A percentile compares a stretch with the other conserved stretches of the same genome.
phyloP scores from a whole-genome alignment of 495 filamentous ascomycete genomes.

The Annulohypoxylon moriforme region DNA sequence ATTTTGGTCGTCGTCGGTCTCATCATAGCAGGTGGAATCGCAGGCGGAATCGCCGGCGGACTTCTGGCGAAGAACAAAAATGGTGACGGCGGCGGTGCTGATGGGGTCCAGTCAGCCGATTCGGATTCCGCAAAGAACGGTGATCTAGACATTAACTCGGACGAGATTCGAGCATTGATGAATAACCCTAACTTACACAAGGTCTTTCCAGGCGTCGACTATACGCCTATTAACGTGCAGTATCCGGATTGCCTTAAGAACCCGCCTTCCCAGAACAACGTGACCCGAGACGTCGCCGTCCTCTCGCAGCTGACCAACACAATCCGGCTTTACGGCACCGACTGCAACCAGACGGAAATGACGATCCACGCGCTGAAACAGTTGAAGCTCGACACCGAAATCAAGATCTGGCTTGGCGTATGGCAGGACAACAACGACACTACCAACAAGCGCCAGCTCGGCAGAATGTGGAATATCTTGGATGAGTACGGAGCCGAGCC shows the following conservation, averaged over 20 bases:
- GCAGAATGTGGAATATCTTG: conserved; percentile 83
- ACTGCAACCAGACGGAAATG: conserved; percentile 98
- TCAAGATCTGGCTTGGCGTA: conserved; percentile 96
- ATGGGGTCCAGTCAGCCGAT: conserved; percentile 47
- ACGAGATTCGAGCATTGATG: conserved; percentile 84
- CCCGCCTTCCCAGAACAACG: conserved; percentile 89
- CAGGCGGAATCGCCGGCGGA: conserved; percentile 84
- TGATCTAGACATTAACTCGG: conserved; percentile 77
- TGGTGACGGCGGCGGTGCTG: conserved; percentile 8
- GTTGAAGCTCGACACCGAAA: conserved; percentile 73
- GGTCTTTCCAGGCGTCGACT: conserved; percentile 97
- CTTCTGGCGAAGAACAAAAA: conserved; percentile 61
- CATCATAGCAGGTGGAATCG: conserved; percentile 74
- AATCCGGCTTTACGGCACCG: conserved; percentile 92
- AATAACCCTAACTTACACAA: conserved; percentile 84
- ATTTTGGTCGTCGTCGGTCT: conserved; percentile 72
- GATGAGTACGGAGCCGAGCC: conserved; percentile 70
- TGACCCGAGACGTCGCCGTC: conserved; percentile 91
- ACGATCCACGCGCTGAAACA: conserved; percentile 83
- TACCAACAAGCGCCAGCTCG: conserved; percentile 83
- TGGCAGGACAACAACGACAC: conserved; percentile 90
- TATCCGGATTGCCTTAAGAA: conserved; percentile 85
- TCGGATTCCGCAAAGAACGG: conserved; percentile 66
- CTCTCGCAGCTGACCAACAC: conserved; percentile 91
- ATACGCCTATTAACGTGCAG: conserved; percentile 90